Percentiles rank a stretch among this genome's conserved stretches.
These are phyloP conservation scores for Entomortierella lignicola DNA, from an alignment of 192 early-diverging fungal species.

Conservation along the genomic window DNA sequence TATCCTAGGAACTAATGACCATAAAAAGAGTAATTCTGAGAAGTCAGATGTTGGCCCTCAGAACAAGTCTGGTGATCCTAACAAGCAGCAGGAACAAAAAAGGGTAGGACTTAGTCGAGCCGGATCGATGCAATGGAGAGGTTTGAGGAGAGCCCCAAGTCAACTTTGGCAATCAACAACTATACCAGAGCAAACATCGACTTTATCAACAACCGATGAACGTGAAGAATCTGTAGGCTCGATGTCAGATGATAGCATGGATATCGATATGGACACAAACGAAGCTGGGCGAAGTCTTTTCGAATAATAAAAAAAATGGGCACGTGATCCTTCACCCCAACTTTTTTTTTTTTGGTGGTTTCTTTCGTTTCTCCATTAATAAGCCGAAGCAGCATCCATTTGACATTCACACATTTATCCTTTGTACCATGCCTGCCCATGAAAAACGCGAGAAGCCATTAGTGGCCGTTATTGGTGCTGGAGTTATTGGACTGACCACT, in stretches of 20 bases:
- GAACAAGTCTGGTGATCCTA: background rate
- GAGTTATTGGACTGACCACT: constrained; percentile 80
- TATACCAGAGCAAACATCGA: background rate
- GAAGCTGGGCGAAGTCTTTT: background rate
- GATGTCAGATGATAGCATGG: constrained; percentile 2
- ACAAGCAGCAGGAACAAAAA: background rate
- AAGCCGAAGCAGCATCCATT: background rate
- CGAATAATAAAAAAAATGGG: background rate
- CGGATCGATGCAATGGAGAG: constrained; percentile 10
- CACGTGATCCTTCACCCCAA: background rate
- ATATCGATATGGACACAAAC: constrained; percentile 4
- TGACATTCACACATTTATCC: background rate
- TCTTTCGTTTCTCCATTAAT: too few relatives aligned
- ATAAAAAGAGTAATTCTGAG: background rate
- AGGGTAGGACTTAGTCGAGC: background rate
- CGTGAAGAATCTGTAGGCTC: background rate
- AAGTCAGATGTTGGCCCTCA: background rate
- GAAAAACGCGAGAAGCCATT: constrained; percentile 23
- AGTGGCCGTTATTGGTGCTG: constrained; percentile 74
- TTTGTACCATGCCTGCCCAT: constrained; percentile 11
- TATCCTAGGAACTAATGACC: constrained; percentile 12
- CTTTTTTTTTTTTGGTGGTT: background rate
- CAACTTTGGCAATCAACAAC: constrained; percentile 16
- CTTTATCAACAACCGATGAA: background rate
- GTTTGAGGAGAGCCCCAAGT: constrained; percentile 23